These are phyloP conservation scores for Cucurbita maxima DNA, from an alignment of 306 rosid species.

Conservation along the genomic window DNA sequence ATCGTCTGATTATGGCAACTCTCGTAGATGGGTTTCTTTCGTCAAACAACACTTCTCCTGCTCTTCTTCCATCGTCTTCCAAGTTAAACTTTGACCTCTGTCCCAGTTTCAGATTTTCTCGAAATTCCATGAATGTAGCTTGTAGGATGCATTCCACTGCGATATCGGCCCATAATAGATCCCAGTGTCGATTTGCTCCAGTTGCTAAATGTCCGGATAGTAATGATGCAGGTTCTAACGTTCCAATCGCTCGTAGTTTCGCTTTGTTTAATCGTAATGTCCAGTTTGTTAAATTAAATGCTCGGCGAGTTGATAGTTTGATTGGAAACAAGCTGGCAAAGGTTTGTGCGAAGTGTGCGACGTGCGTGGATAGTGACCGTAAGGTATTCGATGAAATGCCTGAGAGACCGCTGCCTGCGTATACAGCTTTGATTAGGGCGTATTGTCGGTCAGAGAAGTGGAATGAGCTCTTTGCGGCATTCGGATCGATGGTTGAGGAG, in stretches of 20 bases:
- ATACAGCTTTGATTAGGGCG: slow-evolving; percentile 15
- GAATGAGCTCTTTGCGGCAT: slow-evolving; percentile 20
- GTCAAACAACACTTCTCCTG: background rate
- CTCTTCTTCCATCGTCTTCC: background rate
- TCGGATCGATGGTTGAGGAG: slow-evolving; percentile 24
- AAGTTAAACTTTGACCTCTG: slow-evolving; percentile 5
- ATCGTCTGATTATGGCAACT: slow-evolving; percentile 10
- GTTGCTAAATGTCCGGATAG: background rate
- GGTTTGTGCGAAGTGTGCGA: background rate
- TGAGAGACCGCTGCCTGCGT: slow-evolving; percentile 5
- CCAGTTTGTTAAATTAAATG: slow-evolving; percentile 16
- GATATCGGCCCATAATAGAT: background rate
- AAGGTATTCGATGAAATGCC: slow-evolving; percentile 22
- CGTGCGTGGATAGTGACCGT: slow-evolving; percentile 19
- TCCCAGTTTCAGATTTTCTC: slow-evolving; percentile 5
- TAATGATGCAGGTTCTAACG: background rate
- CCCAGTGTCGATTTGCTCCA: background rate
- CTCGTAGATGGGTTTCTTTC: slow-evolving; percentile 6
- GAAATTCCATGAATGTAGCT: slow-evolving; percentile 3
- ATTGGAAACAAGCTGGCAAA: slow-evolving; percentile 11
- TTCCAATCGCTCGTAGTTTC: slow-evolving; percentile 7
- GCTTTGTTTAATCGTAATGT: slow-evolving; percentile 10
- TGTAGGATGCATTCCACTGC: background rate
- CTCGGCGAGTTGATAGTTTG: slow-evolving; percentile 8
- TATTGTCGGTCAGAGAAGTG: slow-evolving; percentile 23